Percentiles rank a stretch among this genome's conserved stretches.
Conservation (phyloP, 129 eudicot genomes). For the Arctium minus region DNA sequence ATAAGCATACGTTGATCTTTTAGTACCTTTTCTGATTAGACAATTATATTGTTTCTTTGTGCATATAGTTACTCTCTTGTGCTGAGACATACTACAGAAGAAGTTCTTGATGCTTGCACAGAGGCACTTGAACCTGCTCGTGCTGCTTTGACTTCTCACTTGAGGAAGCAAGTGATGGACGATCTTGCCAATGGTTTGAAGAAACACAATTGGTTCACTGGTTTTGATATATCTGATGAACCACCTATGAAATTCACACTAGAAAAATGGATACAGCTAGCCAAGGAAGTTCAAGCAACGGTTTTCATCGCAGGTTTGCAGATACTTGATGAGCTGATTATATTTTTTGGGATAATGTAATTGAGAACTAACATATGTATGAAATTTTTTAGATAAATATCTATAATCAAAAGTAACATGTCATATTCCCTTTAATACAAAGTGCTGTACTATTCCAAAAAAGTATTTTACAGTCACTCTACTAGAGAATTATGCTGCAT, state of each 20-base stretch:
- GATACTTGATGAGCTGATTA: not conserved
- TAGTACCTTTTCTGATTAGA: not conserved
- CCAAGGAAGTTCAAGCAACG: slow-evolving; percentile 76
- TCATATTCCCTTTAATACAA: not conserved
- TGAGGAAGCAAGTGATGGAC: slow-evolving; percentile 71
- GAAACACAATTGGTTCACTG: slow-evolving; percentile 66
- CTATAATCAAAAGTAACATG: not conserved
- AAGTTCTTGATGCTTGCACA: slow-evolving; percentile 85
- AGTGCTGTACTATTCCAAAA: too few species aligned
- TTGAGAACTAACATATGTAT: not conserved
- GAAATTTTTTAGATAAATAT: not conserved
- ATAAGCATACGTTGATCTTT: not conserved
- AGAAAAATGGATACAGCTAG: slow-evolving; percentile 68
- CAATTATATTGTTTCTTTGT: not conserved
- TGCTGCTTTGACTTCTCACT: slow-evolving; percentile 66
- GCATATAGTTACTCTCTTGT: slow-evolving; percentile 72
- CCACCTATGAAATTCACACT: slow-evolving; percentile 54
- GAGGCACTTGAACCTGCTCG: slow-evolving; percentile 80
- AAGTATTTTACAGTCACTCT: too few species aligned
- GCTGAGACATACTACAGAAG: slow-evolving; percentile 94
- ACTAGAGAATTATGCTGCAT: too few species aligned
- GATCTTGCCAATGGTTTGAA: slow-evolving; percentile 59
- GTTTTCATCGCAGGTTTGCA: slow-evolving; percentile 85
- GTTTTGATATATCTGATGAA: slow-evolving; percentile 82
- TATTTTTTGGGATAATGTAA: not conserved